Evolutionary conservation across 192 early-diverging fungal genomes (phyloP).

Genomic region (Coemansia sp.): DNA sequence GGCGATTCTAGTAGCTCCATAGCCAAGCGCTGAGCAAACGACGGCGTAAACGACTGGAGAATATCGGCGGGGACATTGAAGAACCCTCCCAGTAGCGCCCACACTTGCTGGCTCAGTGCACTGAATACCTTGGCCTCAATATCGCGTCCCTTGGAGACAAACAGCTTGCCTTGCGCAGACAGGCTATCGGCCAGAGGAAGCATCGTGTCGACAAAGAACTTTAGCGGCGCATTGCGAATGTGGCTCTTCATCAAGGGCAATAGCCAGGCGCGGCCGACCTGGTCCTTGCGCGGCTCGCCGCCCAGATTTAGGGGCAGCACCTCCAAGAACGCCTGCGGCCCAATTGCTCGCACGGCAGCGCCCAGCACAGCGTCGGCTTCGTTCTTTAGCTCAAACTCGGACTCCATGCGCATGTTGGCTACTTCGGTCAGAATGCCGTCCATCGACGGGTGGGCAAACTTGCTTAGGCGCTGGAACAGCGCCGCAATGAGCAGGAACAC

Average conservation of each 20-base stretch:
- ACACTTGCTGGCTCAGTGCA: conserved; percentile 85
- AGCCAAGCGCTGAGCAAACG: conserved; percentile 71
- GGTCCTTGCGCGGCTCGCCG: conserved; percentile 32
- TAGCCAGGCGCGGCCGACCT: conserved; percentile 84
- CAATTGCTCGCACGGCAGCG: conserved; percentile 75
- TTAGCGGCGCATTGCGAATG: conserved; percentile 69
- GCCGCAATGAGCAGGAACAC: conserved; percentile 73
- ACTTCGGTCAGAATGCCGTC: conserved; percentile 60
- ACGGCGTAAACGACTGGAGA: conserved; percentile 55
- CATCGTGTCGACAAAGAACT: conserved; percentile 66
- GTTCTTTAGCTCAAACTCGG: conserved; percentile 79
- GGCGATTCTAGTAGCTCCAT: conserved; percentile 71
- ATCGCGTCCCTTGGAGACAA: conserved; percentile 57
- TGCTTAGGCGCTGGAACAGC: conserved; percentile 74
- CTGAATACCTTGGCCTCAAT: conserved; percentile 87
- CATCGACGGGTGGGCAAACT: conserved; percentile 58
- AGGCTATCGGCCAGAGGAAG: conserved; percentile 81
- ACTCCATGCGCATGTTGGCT: conserved; percentile 77
- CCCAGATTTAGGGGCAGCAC: conserved; percentile 86
- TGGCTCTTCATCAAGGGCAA: conserved; percentile 77
- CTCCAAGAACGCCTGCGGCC: conserved; percentile 72
- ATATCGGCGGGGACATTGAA: conserved; percentile 84
- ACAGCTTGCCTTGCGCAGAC: conserved; percentile 60
- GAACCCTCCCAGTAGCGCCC: conserved; percentile 81
- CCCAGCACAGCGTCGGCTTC: conserved; percentile 81